These are phyloP conservation scores for Paraglomus occultum DNA, from an alignment of 192 early-diverging fungal species.

Conservation along the genomic window DNA sequence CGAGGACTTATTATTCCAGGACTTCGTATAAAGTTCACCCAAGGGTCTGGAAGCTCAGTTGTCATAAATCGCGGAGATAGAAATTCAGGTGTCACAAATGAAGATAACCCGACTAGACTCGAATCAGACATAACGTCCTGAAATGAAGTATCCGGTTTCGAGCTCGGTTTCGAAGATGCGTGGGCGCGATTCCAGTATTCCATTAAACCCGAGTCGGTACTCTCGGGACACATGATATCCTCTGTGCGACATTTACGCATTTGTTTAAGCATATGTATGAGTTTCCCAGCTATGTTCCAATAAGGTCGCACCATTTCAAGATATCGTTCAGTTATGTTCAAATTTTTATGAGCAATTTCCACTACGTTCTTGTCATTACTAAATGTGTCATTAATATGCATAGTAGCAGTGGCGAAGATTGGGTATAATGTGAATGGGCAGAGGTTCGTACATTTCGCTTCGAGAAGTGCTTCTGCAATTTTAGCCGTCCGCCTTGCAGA, in stretches of 20 bases:
- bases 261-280: slow-evolving; percentile 11
- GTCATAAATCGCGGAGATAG: neutral
- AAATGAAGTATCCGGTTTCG: no score
- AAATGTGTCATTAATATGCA: slow-evolving; percentile 50
- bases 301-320: slow-evolving; percentile 43
- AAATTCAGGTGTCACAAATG: neutral
- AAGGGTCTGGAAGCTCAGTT: slow-evolving; percentile 5
- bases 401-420: slow-evolving; percentile 50
- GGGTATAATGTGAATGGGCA: slow-evolving; percentile 50
- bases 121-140: no score
- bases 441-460: slow-evolving; percentile 31
- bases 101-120: neutral
- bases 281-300: slow-evolving; percentile 55
- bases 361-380: slow-evolving; percentile 37
- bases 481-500: slow-evolving; percentile 45
- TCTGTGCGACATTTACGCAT: neutral
- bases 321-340: slow-evolving; percentile 44
- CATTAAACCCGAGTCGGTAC: slow-evolving; percentile 9
- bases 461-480: slow-evolving; percentile 38
- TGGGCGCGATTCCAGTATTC: neutral
- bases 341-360: slow-evolving; percentile 37
- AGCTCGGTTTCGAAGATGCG: no score
- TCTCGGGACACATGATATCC: neutral
- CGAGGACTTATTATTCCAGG: neutral
- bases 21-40: slow-evolving; percentile 5